A percentile compares a stretch with the other conserved stretches of the same genome.
phyloP scores from a whole-genome alignment of 2,329 filamentous ascomycete genomes.

The Ceratocystis huliohia region DNA sequence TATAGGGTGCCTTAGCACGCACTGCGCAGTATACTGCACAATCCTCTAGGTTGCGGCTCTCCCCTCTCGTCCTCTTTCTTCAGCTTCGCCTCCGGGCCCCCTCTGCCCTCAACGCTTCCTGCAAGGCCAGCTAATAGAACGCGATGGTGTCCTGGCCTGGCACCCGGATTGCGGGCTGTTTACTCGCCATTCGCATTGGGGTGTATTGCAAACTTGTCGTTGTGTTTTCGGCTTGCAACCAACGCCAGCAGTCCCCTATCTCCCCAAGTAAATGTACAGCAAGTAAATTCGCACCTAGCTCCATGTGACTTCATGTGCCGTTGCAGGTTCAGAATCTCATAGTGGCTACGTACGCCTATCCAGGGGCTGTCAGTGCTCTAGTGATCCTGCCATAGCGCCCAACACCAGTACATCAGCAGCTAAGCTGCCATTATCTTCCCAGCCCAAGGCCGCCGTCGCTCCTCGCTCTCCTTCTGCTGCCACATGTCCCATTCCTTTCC shows the following conservation, averaged over 20 bases:
- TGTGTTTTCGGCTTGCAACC: too few relatives aligned
- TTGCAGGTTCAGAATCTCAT: neutral
- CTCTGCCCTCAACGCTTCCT: too few relatives aligned
- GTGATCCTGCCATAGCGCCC: neutral
- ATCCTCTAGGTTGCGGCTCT: neutral
- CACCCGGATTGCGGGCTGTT: too few relatives aligned
- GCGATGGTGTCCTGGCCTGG: too few relatives aligned
- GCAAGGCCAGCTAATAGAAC: too few relatives aligned
- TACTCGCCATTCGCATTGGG: too few relatives aligned
- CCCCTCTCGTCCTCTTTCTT: neutral
- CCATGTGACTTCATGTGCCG: neutral
- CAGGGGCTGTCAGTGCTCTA: neutral
- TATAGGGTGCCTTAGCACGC: too few relatives aligned
- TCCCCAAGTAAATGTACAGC: neutral
- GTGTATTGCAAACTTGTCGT: too few relatives aligned
- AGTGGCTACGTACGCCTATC: neutral
- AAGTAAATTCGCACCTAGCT: neutral
- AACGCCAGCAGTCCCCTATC: neutral
- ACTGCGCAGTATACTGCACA: too few relatives aligned
- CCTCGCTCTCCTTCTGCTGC: neutral
- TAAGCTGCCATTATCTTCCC: neutral
- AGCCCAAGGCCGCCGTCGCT: neutral
- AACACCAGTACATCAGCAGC: neutral
- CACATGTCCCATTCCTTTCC: neutral
- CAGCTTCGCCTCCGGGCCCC: too few relatives aligned